Conservation (phyloP, 2,329 filamentous ascomycete genomes). For the Monilinia laxa region DNA sequence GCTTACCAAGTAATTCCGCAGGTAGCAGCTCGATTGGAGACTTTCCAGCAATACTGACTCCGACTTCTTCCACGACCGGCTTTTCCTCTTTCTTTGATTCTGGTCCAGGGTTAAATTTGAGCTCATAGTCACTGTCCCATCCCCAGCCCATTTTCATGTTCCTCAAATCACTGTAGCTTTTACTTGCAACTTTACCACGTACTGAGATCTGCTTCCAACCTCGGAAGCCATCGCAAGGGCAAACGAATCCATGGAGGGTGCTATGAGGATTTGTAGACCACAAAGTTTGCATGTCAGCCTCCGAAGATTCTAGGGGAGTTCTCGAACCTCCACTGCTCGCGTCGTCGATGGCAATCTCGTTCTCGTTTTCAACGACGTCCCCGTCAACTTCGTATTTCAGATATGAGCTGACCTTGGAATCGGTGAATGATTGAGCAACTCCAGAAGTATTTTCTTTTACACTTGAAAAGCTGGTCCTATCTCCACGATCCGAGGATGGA, state of each 20-base stretch:
- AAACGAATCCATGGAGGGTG: constrained; percentile 58
- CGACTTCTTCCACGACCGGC: constrained; percentile 25
- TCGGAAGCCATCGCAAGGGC: constrained; percentile 56
- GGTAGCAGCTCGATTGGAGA: constrained; percentile 67
- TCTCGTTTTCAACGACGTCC: constrained; percentile 43
- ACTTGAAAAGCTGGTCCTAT: constrained; percentile 39
- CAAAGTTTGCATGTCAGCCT: constrained; percentile 26
- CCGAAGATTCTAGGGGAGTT: constrained; percentile 34
- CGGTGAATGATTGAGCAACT: constrained; percentile 62
- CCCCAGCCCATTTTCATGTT: constrained; percentile 56
- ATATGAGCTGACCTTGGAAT: constrained; percentile 60
- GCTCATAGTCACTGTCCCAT: constrained; percentile 39
- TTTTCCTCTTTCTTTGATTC: constrained; percentile 11
- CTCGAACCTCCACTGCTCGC: constrained; percentile 15
- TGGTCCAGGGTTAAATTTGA: constrained; percentile 1
- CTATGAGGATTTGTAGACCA: constrained; percentile 49
- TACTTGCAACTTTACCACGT: constrained; percentile 55
- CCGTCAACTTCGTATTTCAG: constrained; percentile 28
- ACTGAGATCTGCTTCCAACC: constrained; percentile 64
- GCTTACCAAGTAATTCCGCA: constrained; percentile 68
- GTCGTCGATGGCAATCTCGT: constrained; percentile 52
- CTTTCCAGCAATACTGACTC: constrained; percentile 45
- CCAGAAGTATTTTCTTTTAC: constrained; percentile 37
- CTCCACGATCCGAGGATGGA: constrained; percentile 34
- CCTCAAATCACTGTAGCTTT: constrained; percentile 60